Percentiles rank a stretch among this genome's conserved stretches.
phyloP scores from a whole-genome alignment of 805 yeast genomes.

The Nakazawaea pomicola region DNA sequence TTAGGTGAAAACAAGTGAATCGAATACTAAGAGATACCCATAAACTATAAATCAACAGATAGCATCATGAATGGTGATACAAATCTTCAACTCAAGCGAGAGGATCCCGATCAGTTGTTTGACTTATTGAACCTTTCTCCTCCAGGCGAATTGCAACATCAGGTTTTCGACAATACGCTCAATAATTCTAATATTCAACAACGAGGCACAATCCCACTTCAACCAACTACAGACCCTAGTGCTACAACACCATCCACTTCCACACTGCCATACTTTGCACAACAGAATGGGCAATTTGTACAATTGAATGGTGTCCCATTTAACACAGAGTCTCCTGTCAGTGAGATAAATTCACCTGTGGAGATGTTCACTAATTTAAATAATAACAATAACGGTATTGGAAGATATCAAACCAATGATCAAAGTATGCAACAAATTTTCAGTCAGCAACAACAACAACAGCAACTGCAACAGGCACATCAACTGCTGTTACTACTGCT shows the following conservation, averaged over 20 bases:
- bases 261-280: neutral
- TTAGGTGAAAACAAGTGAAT: too few relatives aligned
- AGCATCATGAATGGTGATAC: too few relatives aligned
- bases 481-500: too few relatives aligned
- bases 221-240: neutral
- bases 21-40: too few relatives aligned
- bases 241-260: neutral
- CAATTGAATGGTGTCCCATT: neutral
- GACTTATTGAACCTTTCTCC: constrained; percentile 9
- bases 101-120: constrained; percentile 2
- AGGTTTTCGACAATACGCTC: too few relatives aligned
- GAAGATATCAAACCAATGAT: neutral
- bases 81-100: neutral
- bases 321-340: constrained; percentile 4
- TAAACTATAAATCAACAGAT: too few relatives aligned
- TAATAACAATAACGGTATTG: too few relatives aligned
- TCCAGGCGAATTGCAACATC: constrained; percentile 4
- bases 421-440: neutral
- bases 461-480: neutral
- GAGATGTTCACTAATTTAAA: neutral
- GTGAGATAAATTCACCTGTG: constrained; percentile 6
- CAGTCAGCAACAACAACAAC: neutral
- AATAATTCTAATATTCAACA: too few relatives aligned
- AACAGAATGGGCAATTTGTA: neutral
- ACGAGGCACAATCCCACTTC: neutral